These are phyloP conservation scores for Coriolopsis trogii DNA, from an alignment of 1,284 basidiomycete species.

Conservation along the genomic window DNA sequence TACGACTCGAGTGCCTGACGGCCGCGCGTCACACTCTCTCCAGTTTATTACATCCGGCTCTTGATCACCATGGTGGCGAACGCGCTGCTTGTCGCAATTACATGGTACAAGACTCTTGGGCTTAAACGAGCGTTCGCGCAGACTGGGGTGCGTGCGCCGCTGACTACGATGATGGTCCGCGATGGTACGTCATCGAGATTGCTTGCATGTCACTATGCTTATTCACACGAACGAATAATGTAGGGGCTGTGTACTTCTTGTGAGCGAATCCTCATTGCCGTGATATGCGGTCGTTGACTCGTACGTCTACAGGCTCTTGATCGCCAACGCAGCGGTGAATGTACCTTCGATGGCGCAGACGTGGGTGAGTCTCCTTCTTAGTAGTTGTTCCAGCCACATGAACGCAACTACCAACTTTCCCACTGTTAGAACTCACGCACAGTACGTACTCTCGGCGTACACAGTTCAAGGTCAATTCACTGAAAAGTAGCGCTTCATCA, in stretches of 20 bases:
- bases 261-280: too few relatives aligned
- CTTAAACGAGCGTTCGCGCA: neutral
- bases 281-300: too few relatives aligned
- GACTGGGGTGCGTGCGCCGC: neutral
- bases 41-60: neutral
- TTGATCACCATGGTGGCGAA: neutral
- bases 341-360: too few relatives aligned
- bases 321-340: too few relatives aligned
- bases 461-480: neutral
- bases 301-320: too few relatives aligned
- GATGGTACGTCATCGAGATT: neutral
- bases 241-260: neutral
- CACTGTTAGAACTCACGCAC: neutral
- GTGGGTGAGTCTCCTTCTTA: too few relatives aligned
- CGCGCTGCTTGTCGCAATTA: neutral
- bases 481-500: neutral
- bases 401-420: too few relatives aligned
- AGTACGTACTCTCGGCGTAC: neutral
- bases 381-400: too few relatives aligned
- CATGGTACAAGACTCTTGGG: neutral
- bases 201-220: neutral
- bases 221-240: neutral
- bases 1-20: too few relatives aligned
- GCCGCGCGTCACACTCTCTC: too few relatives aligned
- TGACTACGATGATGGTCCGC: neutral